Base-by-base conservation (phyloP, 2,329 filamentous ascomycete genomes). In the Penicillium sp. region DNA sequence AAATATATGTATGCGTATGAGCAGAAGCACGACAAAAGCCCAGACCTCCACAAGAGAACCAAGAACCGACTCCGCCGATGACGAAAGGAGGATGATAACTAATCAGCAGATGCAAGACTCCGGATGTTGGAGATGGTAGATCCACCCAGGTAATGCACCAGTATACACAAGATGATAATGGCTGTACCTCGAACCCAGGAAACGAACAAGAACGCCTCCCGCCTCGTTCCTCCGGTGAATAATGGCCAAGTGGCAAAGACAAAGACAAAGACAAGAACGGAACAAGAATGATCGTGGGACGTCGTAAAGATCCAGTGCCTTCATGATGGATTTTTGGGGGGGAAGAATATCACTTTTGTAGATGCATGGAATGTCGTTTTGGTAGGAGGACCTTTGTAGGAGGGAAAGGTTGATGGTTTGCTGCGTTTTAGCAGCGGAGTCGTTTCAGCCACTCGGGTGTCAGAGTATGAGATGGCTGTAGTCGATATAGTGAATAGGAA, bases 111-210 rank as follows among this genome's bases (percentile, higher is more conserved):
- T 42, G 16, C 35, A 26, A 38, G 39, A 25, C 33, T 44, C 43
- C 43, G 32, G 33, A 17, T 39, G 31, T 39, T 41, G 43, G 41
- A 43, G 41, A 46, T 45, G 33, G 46, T 37, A 16, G 33, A 39
- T 39, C 43, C 47, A 41, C 40, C 41, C 45, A 42, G 43, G 33
- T 37, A 36, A 50, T 51, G 47, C 45, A 49, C 46, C 44, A 43
- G 41, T 50, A 49, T 47, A 48, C 42, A 39, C 31, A 41, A 6
- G 14, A 27, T n/a, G 11, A 13, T 29, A 33, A 34, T 39, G 36
- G 33, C 21, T 40, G 32, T 44, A 36, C 33, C 26, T 28, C 34
- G 42, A 37, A 38, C 36, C 39, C 36, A 40, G 44, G 39, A 43
- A 48, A 51, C 47, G n/a, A n/a, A n/a, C n/a, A n/a, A n/a, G n/a